Evolutionary conservation across 805 yeast species (phyloP).

Genomic region (Lipomyces kockii): DNA sequence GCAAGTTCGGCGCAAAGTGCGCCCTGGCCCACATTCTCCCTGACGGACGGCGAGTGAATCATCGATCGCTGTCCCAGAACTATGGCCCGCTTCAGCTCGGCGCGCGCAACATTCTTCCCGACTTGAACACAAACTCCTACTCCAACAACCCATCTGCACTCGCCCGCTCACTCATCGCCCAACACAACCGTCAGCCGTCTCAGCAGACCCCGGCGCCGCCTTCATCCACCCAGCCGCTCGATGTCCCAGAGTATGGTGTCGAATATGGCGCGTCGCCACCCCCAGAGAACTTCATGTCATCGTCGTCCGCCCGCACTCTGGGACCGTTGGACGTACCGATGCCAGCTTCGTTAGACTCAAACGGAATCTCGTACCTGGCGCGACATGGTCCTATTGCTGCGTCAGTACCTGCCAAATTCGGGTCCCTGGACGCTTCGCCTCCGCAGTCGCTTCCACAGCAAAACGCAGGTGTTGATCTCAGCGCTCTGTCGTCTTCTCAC

Average conservation of each 20-base stretch:
- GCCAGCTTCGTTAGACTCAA: conserved; percentile 38
- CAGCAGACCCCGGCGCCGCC: conserved; percentile 14
- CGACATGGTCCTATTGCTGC: conserved; percentile 39
- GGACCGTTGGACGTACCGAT: conserved; percentile 34
- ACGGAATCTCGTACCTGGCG: conserved; percentile 32
- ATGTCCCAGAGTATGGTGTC: conserved; percentile 1
- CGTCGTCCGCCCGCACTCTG: conserved; percentile 30
- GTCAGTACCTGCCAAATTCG: conserved; percentile 37
- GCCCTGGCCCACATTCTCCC: conserved; percentile 91
- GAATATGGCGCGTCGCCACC: conserved; percentile 14
- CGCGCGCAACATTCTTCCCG: conserved; percentile 31
- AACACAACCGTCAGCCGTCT: conserved; percentile 16
- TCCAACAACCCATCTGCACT: conserved; percentile 33
- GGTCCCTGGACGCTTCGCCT: conserved; percentile 20
- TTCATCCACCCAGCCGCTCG: conserved; percentile 1
- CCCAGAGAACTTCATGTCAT: conserved; percentile 15
- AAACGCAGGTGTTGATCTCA: not conserved
- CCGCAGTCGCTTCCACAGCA: conserved; percentile 26
- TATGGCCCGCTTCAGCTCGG: conserved; percentile 32
- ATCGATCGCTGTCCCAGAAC: conserved; percentile 27
- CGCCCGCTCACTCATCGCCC: conserved; percentile 32
- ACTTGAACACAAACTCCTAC: conserved; percentile 10
- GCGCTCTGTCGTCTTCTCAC: conserved; percentile 17
- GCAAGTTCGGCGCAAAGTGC: conserved; percentile 93
- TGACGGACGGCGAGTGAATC: conserved; percentile 82